Evolutionary conservation across 2,329 filamentous ascomycete species (phyloP), one percentile per base, ranked within the genome.

Genomic region (Pseudogymnoascus sp.): DNA sequence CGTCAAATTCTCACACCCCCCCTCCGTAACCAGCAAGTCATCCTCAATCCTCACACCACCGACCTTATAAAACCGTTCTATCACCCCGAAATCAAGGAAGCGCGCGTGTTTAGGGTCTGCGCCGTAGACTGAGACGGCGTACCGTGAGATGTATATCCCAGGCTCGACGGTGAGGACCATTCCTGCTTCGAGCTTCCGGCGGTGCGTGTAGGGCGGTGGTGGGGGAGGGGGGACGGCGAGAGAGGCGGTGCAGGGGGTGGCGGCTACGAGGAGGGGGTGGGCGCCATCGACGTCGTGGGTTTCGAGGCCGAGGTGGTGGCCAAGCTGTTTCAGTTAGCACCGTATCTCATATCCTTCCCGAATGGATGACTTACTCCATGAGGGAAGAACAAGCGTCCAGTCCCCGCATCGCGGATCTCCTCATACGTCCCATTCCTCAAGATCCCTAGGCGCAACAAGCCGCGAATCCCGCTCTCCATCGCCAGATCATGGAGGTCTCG

Each of bases 21-120:
- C 79, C 66, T 88, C 81, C 1, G 89, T 95, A 60, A 98, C 86
- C 21, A 95, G 80, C 41, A 98, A 83, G 74, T 93, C 90, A 73
- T 98, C 92, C 78, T 99, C 95, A 66, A 98, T 96, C 57, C 95
- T 84, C 25, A 96, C 92, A 36, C 95, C 95, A 14, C 93, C 95
- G 0, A 98, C 88, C 25, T 77, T 79, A 79, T 90, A 93, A 74
- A 89, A 93, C 67, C 78, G 79, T 66, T 87, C 85, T 60, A 95
- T 76, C 4, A 88, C 81, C 4, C 80, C 79, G 68, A 79, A 78
- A 75, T 93, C 82, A 71, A 95, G 87, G 70, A 84, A 90, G 65
- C 81, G 80, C 41, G 80, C 79, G 72, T 89, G 85, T 64, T 79
- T 77, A 1, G 80, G 77, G 65, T 84, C 80, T 62, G 82, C 79